Percentiles rank a stretch among this genome's conserved stretches.
Conservation (phyloP, 306 rosid species). For the Abrus pulchellus region DNA sequence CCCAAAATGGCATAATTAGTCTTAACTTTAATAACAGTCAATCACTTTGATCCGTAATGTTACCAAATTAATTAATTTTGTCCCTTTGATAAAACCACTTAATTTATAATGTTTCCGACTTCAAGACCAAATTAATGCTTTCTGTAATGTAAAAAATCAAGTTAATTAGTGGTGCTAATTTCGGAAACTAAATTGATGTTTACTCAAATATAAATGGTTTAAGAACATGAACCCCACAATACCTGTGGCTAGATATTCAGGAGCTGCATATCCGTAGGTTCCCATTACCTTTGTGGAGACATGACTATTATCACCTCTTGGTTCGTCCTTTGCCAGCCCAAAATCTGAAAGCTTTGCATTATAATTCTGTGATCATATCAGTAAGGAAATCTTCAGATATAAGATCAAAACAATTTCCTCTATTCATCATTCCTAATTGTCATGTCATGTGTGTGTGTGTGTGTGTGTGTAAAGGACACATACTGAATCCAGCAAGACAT, state of each 20-base stretch:
- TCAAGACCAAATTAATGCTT: neutral
- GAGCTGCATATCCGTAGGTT: slow-evolving; percentile 75
- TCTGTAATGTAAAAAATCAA: neutral
- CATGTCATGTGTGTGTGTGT: neutral
- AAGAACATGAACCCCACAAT: neutral
- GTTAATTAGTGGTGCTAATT: neutral
- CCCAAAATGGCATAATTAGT: too few species aligned
- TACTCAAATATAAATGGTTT: neutral
- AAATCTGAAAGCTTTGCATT: slow-evolving; percentile 72
- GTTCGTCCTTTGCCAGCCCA: slow-evolving; percentile 64
- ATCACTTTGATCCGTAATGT: neutral
- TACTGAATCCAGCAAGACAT: slow-evolving; percentile 72
- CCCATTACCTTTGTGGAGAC: slow-evolving; percentile 59
- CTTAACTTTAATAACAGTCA: too few species aligned
- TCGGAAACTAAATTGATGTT: neutral
- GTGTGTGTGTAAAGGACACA: slow-evolving; percentile 34
- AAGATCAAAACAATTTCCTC: neutral
- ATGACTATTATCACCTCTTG: slow-evolving; percentile 57
- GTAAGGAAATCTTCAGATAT: slow-evolving; percentile 39
- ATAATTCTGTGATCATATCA: slow-evolving; percentile 56
- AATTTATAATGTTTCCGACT: neutral
- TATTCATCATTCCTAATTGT: neutral
- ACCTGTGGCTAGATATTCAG: slow-evolving; percentile 71
- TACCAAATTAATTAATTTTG: too few species aligned
- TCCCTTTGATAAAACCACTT: too few species aligned